Evolutionary conservation across 768 basidiomycete species (phyloP).

Genomic region (Agrocybe pediades): DNA sequence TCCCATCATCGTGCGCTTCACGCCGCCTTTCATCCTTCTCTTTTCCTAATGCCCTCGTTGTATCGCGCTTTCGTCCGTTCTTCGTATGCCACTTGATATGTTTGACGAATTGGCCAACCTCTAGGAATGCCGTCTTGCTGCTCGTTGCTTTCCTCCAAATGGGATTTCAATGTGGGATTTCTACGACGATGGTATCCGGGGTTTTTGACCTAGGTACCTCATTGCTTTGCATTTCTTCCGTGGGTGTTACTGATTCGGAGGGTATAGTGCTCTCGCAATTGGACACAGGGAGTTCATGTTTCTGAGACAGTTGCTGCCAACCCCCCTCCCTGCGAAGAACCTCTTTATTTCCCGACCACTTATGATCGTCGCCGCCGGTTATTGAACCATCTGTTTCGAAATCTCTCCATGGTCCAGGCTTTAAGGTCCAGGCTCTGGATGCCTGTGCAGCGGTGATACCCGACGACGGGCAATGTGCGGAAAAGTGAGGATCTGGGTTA

Average conservation of each 20-base stretch:
- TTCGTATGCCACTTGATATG: conserved; percentile 19
- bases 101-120: conserved; percentile 14
- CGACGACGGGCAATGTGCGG: conserved; percentile 22
- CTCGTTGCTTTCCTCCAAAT: conserved; percentile 9
- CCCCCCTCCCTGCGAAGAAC: neutral
- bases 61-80: conserved; percentile 14
- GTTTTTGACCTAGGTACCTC: too few species aligned
- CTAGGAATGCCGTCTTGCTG: conserved; percentile 10
- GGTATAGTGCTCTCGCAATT: neutral
- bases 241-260: neutral
- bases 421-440: conserved; percentile 6
- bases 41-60: conserved; percentile 20
- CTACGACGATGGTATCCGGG: too few species aligned
- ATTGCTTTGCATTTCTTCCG: neutral
- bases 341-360: neutral
- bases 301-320: neutral
- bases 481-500: conserved; percentile 13
- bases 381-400: conserved; percentile 2
- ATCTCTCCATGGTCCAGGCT: neutral
- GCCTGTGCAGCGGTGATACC: conserved; percentile 23
- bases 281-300: neutral
- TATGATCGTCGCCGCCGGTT: conserved; percentile 6
- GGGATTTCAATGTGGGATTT: neutral
- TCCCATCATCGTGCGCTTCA: conserved; percentile 23
- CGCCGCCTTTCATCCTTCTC: conserved; percentile 7